Base-by-base conservation (phyloP, 495 filamentous ascomycete genomes). In the Penicillium maclennaniae region DNA sequence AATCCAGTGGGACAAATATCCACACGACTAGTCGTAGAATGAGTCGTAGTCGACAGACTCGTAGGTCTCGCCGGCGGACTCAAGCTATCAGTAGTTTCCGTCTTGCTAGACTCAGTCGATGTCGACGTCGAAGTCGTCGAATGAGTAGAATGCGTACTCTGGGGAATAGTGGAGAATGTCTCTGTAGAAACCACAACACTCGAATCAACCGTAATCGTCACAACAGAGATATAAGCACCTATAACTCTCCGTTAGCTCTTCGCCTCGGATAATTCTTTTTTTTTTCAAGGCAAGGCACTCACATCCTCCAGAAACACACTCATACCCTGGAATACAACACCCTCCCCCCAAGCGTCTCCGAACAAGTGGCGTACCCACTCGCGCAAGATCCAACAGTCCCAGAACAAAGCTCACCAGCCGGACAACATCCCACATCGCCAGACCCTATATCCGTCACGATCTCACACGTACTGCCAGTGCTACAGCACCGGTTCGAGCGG, bases 381-480 rank as follows among this genome's bases (percentile, higher is more conserved):
- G 74, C 69, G 60, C 92, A 98, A 3, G 62, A 63, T 0, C 76
- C 75, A 38, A 96, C 81, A 7, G 71, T 69, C 7, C 86, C 83
- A 5, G 78, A 74, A 67, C 93, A 98, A 6, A 62, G 80, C 59
- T 80, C 65, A 3, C 91, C 91, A 26, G 67, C 66, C 15, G 86
- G 86, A 75, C 92, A 98, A 66, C 92, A 98, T 3, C 91, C 93
- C 1, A 96, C 88, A 49, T 82, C 79, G 0, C 90, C 90, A 31
- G 80, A 70, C 0, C 87, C 88, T 2, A 82, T 86, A 59, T 93
- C 83, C n/a, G 75, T 51, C 21, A 95, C 83, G n/a, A 80, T 60
- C 37, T 85, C 75, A 64, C 92, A 98, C 0, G 72, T 81, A 61
- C 88, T 82, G 9, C 76, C 79, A 7, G 71, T 69, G 8, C 73